Percentiles rank a stretch among this genome's conserved stretches.
Conservation (phyloP, 2,329 filamentous ascomycete species). For the Nigrospora osmanthi region DNA sequence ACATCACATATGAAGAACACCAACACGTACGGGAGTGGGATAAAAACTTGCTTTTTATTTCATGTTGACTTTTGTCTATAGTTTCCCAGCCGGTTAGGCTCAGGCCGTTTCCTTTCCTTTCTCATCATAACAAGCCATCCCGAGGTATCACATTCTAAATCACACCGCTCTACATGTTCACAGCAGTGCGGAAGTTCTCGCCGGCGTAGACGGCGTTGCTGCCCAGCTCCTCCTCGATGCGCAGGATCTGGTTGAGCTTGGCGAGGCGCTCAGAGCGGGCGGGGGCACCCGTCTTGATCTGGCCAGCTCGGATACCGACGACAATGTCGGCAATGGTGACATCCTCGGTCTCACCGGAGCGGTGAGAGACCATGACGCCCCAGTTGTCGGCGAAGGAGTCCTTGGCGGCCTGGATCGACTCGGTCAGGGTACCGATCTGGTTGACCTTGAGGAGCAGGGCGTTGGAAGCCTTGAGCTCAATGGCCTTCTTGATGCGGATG, state of each 20-base stretch:
- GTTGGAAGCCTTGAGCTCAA: conserved; percentile 98
- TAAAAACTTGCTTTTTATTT: conserved; percentile 1
- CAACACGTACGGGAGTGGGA: too few species aligned
- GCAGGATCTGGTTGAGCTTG: conserved; percentile 99
- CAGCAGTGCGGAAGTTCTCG: conserved; percentile 80
- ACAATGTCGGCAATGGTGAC: conserved; percentile 98
- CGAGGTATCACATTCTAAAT: not conserved
- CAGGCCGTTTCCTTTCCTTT: conserved; percentile 6
- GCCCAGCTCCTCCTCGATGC: conserved; percentile 98
- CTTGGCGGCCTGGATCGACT: conserved; percentile 98
- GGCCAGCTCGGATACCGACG: conserved; percentile 89
- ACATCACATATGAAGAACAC: too few species aligned
- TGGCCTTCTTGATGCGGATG: conserved; percentile 97
- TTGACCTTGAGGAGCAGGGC: conserved; percentile 98
- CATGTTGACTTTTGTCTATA: conserved; percentile 8
- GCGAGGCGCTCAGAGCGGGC: conserved; percentile 95
- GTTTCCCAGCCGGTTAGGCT: conserved; percentile 4
- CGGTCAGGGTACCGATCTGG: conserved; percentile 98
- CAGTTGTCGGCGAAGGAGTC: conserved; percentile 92
- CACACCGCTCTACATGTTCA: conserved; percentile 65
- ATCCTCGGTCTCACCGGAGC: conserved; percentile 98
- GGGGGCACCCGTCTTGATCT: conserved; percentile 99
- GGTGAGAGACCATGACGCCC: conserved; percentile 99
- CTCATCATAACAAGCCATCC: conserved; percentile 6
- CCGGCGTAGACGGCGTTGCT: conserved; percentile 88